Percentiles rank a stretch among this genome's conserved stretches.
Conservation (phyloP, 306 rosid genomes). For the Oemleria cerasiformis region DNA sequence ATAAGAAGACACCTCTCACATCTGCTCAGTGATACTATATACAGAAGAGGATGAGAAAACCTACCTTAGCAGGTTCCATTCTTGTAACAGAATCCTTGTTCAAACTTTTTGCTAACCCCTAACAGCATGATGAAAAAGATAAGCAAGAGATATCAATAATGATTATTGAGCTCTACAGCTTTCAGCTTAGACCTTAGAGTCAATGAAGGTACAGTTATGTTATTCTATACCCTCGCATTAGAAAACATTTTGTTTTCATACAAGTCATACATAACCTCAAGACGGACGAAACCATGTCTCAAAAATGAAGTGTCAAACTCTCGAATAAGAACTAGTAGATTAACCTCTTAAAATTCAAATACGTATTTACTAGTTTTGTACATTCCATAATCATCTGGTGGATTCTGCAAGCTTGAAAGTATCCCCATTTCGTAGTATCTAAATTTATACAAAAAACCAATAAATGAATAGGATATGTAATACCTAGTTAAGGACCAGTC, state of each 20-base stretch:
- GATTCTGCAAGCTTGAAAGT: background rate
- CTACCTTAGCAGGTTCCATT: constrained; percentile 67
- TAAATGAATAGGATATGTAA: background rate
- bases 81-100: constrained; percentile 60
- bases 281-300: background rate
- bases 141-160: constrained; percentile 10
- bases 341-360: background rate
- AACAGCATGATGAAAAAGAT: constrained; percentile 23
- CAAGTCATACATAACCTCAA: background rate
- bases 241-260: background rate
- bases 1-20: constrained; percentile 11
- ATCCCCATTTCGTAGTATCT: background rate
- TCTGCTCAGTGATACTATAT: constrained; percentile 1
- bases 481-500: background rate
- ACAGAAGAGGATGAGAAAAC: constrained; percentile 28
- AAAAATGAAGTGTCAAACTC: background rate
- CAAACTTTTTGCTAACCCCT: constrained; percentile 72
- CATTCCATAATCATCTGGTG: background rate
- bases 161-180: background rate
- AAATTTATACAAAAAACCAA: background rate
- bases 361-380: background rate
- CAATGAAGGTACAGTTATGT: background rate
- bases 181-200: background rate
- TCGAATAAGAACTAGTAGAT: background rate
- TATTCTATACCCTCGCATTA: background rate